Evolutionary conservation across 768 basidiomycete genomes (phyloP).

Genomic region (Pisolithus albus): DNA sequence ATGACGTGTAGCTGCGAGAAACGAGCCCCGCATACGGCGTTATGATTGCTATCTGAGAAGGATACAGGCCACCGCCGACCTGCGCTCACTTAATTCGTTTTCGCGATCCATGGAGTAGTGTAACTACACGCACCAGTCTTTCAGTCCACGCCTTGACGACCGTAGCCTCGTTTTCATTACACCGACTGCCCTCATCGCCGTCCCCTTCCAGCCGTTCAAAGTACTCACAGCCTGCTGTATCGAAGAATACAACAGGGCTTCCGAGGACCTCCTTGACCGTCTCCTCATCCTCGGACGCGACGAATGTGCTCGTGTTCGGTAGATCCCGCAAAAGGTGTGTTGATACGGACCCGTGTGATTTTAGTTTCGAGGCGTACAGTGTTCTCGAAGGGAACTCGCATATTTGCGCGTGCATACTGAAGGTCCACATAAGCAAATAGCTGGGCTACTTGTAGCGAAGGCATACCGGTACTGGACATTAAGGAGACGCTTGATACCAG

Average conservation of each 20-base stretch:
- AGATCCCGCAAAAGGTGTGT: conserved; percentile 67
- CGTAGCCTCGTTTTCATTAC: conserved; percentile 91
- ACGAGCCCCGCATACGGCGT: conserved; percentile 55
- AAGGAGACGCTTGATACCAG: conserved; percentile 77
- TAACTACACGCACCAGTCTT: conserved; percentile 50
- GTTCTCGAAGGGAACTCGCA: conserved; percentile 80
- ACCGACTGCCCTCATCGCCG: conserved; percentile 82
- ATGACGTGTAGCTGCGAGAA: not conserved
- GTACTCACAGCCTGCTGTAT: conserved; percentile 91
- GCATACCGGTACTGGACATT: conserved; percentile 81
- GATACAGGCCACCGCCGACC: conserved; percentile 54
- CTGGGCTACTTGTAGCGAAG: not conserved
- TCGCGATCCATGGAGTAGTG: conserved; percentile 1
- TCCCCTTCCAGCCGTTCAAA: conserved; percentile 77
- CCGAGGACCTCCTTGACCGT: conserved; percentile 65
- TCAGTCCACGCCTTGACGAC: conserved; percentile 81
- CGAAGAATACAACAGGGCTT: conserved; percentile 85
- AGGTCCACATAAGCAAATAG: not conserved
- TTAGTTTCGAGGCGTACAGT: conserved; percentile 68
- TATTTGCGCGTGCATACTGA: conserved; percentile 83
- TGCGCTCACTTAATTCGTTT: conserved; percentile 19
- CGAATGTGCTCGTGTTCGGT: conserved; percentile 39
- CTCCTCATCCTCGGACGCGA: conserved; percentile 43
- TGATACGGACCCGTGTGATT: conserved; percentile 65
- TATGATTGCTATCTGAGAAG: conserved; percentile 78